Evolutionary conservation across 2,329 filamentous ascomycete species (phyloP), one percentile per base, ranked within the genome.

Genomic region (Westerdykella aurantiaca): DNA sequence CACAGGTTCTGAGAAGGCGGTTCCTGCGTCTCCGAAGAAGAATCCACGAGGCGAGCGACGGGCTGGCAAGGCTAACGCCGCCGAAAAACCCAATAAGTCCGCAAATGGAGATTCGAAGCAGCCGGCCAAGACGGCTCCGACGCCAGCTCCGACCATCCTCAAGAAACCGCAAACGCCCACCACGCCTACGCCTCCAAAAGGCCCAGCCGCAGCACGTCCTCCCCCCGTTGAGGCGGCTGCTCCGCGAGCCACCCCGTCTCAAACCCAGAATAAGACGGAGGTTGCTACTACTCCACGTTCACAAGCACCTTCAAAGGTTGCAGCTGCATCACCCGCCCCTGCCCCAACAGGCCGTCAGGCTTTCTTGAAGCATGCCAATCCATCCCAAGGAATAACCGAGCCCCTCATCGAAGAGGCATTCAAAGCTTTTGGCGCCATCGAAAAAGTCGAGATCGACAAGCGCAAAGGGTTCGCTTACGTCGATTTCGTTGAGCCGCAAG

Each of bases 401-500:
- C 72, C 83, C 0, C 69, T 89, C 0, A 79, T 97, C 1, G 82
- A 85, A 56, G 78, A 85, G 53, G 82, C 86, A 1, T 81, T 97
- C 61, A 77, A 82, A 37, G 68, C 71, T 0, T 95, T 88, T 55
- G 91, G 91, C 1, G 67, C 78, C 1, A 79, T 96, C 37, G 80
- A 80, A 0, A 85, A 81, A 52, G 87, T 95, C 14, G 91, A 96
- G 57, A 91, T 97, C 42, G 91, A 97, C 63, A 90, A 89, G 66
- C 86, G 90, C 58, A 96, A 96, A 66, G 89, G 89, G 0, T 95
- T 95, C 58, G 91, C 89, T 2, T 95, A 96, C 63, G 84, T 95
- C 33, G 87, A 95, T 50, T 97, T 96, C 69, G 78, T 79, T 9
- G 82, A 88, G 17, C 77, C 83, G 1, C 81, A 83, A 7, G 77